phyloP scores from a whole-genome alignment of 164 flowering plant genomes.

The Annona squamosa region DNA sequence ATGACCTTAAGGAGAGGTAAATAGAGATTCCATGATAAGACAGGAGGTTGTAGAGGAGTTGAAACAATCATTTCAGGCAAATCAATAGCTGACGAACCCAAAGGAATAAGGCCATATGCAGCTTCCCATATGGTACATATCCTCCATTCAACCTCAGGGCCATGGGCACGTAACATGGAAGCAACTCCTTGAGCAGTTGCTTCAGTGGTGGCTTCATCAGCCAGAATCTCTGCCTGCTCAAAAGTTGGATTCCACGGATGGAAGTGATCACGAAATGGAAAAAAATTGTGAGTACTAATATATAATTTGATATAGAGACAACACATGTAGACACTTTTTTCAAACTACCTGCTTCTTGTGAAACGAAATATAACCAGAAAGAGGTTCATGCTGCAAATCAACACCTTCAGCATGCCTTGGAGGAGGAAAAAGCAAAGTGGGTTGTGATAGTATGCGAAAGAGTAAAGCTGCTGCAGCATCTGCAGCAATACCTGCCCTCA shows the following conservation, averaged over 20 bases:
- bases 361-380: constrained; percentile 54
- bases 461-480: constrained; percentile 97
- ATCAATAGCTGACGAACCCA: constrained; percentile 81
- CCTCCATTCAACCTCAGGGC: constrained; percentile 99
- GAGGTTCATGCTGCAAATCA: constrained; percentile 69
- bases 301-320: not conserved
- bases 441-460: constrained; percentile 92
- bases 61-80: constrained; percentile 92
- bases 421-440: constrained; percentile 93
- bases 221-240: constrained; percentile 68
- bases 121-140: constrained; percentile 99
- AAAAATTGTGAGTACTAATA: not conserved
- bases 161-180: constrained; percentile 96
- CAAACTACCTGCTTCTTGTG: constrained; percentile 60
- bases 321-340: not conserved
- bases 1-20: constrained; percentile 90
- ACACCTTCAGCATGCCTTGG: constrained; percentile 81
- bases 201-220: constrained; percentile 87
- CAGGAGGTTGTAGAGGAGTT: constrained; percentile 85
- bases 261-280: constrained; percentile 1
- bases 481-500: constrained; percentile 95
- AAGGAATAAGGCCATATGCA: constrained; percentile 88
- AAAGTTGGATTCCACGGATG: constrained; percentile 2
- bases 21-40: constrained; percentile 88
- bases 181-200: constrained; percentile 99